A percentile compares a stretch with the other conserved stretches of the same genome.
Conservation (phyloP, 164 flowering plant genomes). For the Litsea cubeba region DNA sequence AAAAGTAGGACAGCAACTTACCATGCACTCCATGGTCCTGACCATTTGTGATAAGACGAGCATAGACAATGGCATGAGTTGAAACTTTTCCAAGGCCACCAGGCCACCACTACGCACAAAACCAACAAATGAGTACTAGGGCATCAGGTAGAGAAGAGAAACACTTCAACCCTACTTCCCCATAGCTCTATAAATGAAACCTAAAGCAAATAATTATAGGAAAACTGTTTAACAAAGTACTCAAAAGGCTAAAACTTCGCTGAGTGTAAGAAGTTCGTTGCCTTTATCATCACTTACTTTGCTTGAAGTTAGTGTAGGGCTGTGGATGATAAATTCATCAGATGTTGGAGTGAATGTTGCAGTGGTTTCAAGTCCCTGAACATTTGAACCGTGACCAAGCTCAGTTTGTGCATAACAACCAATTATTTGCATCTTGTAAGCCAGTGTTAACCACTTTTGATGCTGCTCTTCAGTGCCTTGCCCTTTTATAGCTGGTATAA, state of each 20-base stretch:
- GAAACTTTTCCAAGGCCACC: slow-evolving; percentile 95
- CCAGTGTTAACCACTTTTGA: slow-evolving; percentile 85
- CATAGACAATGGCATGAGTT: slow-evolving; percentile 90
- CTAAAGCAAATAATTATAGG: neutral
- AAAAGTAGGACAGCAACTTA: slow-evolving; percentile 19
- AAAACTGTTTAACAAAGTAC: neutral
- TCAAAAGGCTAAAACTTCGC: too few species aligned
- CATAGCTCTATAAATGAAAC: neutral
- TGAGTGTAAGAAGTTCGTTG: too few species aligned
- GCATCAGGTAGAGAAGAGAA: neutral
- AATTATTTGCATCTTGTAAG: slow-evolving; percentile 92
- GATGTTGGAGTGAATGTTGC: slow-evolving; percentile 88
- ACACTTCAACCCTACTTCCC: neutral
- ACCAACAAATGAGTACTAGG: slow-evolving; percentile 1
- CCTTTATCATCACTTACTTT: slow-evolving; percentile 50
- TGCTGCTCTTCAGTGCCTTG: slow-evolving; percentile 97
- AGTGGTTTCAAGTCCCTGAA: slow-evolving; percentile 97
- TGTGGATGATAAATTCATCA: slow-evolving; percentile 83
- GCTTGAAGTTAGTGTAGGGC: slow-evolving; percentile 94
- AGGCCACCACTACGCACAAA: slow-evolving; percentile 90
- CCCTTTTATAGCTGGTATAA: slow-evolving; percentile 89
- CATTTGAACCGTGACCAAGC: slow-evolving; percentile 99
- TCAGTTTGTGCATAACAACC: slow-evolving; percentile 99
- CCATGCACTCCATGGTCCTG: slow-evolving; percentile 86
- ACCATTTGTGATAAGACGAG: slow-evolving; percentile 72